phyloP scores from a whole-genome alignment of 2,329 filamentous ascomycete species.

The Cadophora luteo-olivacea region DNA sequence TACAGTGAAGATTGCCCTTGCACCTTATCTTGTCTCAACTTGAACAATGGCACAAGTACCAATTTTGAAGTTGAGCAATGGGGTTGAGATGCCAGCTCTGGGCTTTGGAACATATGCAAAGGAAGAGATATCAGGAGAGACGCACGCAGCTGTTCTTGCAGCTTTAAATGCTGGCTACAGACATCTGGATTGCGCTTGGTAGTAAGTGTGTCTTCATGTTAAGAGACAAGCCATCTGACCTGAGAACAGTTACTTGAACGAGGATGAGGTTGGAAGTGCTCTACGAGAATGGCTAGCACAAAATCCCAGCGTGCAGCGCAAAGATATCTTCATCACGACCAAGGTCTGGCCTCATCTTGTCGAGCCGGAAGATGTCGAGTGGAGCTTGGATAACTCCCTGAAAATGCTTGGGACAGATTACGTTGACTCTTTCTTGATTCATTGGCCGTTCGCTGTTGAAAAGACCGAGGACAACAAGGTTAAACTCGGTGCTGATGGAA shows the following conservation, averaged over 20 bases:
- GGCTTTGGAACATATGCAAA: constrained; percentile 50
- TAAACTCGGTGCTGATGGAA: constrained; percentile 56
- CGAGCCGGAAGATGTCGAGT: constrained; percentile 63
- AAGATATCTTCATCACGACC: constrained; percentile 41
- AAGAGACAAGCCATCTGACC: constrained; percentile 18
- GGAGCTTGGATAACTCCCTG: constrained; percentile 74
- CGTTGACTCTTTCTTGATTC: constrained; percentile 80
- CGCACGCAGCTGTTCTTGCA: constrained; percentile 55
- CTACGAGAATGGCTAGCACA: constrained; percentile 71
- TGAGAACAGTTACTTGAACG: constrained; percentile 67
- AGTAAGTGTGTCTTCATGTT: constrained; percentile 43
- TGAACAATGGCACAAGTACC: constrained; percentile 24
- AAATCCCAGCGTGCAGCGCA: constrained; percentile 63
- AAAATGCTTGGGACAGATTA: constrained; percentile 78
- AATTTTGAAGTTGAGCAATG: constrained; percentile 45
- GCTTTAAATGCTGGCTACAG: constrained; percentile 72
- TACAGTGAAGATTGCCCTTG: too few species aligned
- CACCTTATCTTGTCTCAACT: background rate
- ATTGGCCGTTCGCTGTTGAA: constrained; percentile 84
- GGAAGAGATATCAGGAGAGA: constrained; percentile 48
- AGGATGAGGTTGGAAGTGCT: constrained; percentile 81
- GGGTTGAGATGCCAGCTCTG: constrained; percentile 48
- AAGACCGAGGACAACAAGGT: constrained; percentile 72
- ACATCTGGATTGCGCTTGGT: constrained; percentile 75
- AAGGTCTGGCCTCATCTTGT: constrained; percentile 67